Evolutionary conservation across 2,329 filamentous ascomycete genomes (phyloP).

Genomic region (Torrubiellomyces zombiae): DNA sequence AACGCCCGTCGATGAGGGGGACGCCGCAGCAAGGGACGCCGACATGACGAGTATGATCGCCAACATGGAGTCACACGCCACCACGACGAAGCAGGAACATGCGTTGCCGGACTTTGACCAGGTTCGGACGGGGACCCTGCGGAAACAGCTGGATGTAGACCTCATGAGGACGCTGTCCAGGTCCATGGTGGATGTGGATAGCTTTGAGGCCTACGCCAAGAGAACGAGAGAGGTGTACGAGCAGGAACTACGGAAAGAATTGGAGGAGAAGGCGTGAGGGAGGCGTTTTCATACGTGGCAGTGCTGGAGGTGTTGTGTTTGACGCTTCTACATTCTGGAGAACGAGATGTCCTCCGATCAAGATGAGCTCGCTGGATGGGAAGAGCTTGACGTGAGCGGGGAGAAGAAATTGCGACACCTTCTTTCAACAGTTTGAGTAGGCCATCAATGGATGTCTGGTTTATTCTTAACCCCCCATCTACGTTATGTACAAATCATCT

Average conservation of each 20-base stretch:
- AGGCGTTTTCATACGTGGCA: not conserved
- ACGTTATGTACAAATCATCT: slow-evolving; percentile 22
- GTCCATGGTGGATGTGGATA: slow-evolving; percentile 8
- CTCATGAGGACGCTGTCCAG: slow-evolving; percentile 8
- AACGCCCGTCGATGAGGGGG: not conserved
- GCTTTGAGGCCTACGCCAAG: slow-evolving; percentile 10
- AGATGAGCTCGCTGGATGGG: no score
- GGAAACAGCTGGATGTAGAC: no score
- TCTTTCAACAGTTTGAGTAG: no score
- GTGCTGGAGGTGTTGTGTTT: not conserved
- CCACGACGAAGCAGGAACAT: not conserved
- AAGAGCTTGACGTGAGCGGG: no score
- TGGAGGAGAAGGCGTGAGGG: slow-evolving; percentile 3
- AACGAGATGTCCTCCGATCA: no score
- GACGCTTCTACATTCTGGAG: no score
- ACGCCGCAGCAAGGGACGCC: not conserved
- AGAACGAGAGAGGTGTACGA: slow-evolving; percentile 6
- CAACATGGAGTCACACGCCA: slow-evolving; percentile 12
- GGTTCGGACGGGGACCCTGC: no score
- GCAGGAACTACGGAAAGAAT: slow-evolving; percentile 9
- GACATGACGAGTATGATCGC: slow-evolving; percentile 11
- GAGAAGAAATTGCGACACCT: no score
- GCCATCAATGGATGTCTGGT: no score
- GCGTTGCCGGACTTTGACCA: slow-evolving; percentile 7
- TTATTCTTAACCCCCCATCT: no score